Conservation (phyloP, 805 yeast genomes). For the Sugiyamaella lignohabitans region DNA sequence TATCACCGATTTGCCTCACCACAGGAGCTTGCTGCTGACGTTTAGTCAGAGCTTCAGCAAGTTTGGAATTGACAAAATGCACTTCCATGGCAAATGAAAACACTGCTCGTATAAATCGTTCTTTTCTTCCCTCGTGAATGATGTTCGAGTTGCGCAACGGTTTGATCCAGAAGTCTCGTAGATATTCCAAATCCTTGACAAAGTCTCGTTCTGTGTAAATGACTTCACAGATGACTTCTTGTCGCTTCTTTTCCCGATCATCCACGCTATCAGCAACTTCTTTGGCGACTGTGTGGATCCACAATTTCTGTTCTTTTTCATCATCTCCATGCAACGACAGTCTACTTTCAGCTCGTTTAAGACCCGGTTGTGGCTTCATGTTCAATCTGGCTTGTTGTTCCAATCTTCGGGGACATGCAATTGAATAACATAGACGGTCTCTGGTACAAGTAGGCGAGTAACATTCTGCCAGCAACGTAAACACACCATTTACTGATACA, state of each 20-base stretch:
- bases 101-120: slow-evolving; percentile 84
- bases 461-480: slow-evolving; percentile 87
- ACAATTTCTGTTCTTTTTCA: slow-evolving; percentile 74
- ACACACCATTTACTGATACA: slow-evolving; percentile 73
- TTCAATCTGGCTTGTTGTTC: slow-evolving; percentile 94
- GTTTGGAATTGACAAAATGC: slow-evolving; percentile 70
- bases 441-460: slow-evolving; percentile 95
- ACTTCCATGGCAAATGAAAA: slow-evolving; percentile 87
- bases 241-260: slow-evolving; percentile 82
- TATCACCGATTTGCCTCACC: slow-evolving; percentile 80
- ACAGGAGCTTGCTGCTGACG: slow-evolving; percentile 83
- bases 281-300: slow-evolving; percentile 89
- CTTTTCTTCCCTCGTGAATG: slow-evolving; percentile 83
- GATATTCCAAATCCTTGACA: slow-evolving; percentile 87
- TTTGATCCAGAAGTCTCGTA: slow-evolving; percentile 89
- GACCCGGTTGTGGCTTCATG: slow-evolving; percentile 80
- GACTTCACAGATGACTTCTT: slow-evolving; percentile 90
- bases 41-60: slow-evolving; percentile 83
- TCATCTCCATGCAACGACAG: slow-evolving; percentile 62
- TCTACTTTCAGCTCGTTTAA: slow-evolving; percentile 66
- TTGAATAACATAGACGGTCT: slow-evolving; percentile 82
- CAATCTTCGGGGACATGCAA: slow-evolving; percentile 90
- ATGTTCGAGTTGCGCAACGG: slow-evolving; percentile 82
- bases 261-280: slow-evolving; percentile 70
- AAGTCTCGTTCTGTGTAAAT: slow-evolving; percentile 92